Conservation (phyloP, 768 basidiomycete species). For the Russula vinacea region DNA sequence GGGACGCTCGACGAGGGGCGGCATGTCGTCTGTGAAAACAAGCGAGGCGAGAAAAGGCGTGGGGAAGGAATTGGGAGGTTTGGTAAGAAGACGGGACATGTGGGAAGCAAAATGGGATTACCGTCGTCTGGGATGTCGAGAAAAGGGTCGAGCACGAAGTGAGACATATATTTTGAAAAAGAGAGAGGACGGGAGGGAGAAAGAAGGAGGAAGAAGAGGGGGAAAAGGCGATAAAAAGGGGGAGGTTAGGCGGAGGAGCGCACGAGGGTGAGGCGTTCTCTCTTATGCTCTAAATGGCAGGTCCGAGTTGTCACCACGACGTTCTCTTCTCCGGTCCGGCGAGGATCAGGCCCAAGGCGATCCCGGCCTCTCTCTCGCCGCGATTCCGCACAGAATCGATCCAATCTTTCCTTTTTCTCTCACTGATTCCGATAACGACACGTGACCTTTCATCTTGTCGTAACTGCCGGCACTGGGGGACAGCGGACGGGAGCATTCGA, state of each 20-base stretch:
- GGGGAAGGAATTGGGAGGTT: neutral
- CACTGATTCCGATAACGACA: no score
- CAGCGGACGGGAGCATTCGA: no score
- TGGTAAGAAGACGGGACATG: neutral
- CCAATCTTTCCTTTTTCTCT: no score
- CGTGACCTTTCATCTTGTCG: no score
- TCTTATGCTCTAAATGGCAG: slow-evolving; percentile 26
- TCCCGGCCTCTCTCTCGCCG: no score
- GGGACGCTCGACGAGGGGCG: slow-evolving; percentile 49
- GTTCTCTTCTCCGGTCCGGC: slow-evolving; percentile 12
- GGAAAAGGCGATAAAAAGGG: slow-evolving; percentile 19
- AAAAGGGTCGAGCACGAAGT: slow-evolving; percentile 16
- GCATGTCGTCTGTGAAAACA: slow-evolving; percentile 36
- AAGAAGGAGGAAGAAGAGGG: neutral
- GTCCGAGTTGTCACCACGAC: slow-evolving; percentile 25
- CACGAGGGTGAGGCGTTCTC: slow-evolving; percentile 26
- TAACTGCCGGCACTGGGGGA: no score
- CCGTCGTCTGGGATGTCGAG: slow-evolving; percentile 24
- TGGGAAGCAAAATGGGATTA: slow-evolving; percentile 1
- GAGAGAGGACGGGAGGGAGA: slow-evolving; percentile 10
- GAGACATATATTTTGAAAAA: slow-evolving; percentile 10
- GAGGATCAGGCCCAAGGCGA: neutral
- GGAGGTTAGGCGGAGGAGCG: slow-evolving; percentile 26
- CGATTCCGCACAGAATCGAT: no score
- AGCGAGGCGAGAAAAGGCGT: neutral